A percentile compares a stretch with the other conserved stretches of the same genome.
phyloP scores from a whole-genome alignment of 2,329 filamentous ascomycete species.

The Fusarium pseudonygamai region DNA sequence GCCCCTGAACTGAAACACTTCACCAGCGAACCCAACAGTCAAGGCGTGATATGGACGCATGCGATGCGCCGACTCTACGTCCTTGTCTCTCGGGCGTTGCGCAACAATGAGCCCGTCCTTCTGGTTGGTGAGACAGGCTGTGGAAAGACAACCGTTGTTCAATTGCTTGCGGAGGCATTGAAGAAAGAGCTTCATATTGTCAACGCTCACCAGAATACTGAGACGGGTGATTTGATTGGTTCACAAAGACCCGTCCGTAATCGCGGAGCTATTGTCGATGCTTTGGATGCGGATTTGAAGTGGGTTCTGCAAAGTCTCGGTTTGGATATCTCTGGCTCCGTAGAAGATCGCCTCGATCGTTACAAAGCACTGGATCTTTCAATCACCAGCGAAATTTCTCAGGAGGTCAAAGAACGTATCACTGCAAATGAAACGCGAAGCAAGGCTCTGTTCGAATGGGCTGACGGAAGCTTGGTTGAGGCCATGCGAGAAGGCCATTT shows the following conservation, averaged over 20 bases:
- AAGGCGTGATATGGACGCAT: constrained; percentile 89
- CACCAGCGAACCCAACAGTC: constrained; percentile 57
- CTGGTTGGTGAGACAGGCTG: constrained; percentile 97
- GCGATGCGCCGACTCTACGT: constrained; percentile 94
- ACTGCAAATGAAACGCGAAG: constrained; percentile 65
- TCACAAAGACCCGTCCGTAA: constrained; percentile 93
- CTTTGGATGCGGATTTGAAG: constrained; percentile 70
- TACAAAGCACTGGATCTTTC: constrained; percentile 64
- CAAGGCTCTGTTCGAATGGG: constrained; percentile 95
- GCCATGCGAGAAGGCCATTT: constrained; percentile 91
- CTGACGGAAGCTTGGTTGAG: constrained; percentile 90
- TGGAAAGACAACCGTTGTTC: constrained; percentile 96
- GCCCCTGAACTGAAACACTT: constrained; percentile 66
- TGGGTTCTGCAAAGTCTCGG: constrained; percentile 55
- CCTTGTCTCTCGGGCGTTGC: constrained; percentile 85
- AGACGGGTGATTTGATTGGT: constrained; percentile 96
- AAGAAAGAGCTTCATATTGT: constrained; percentile 83
- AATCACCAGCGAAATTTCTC: constrained; percentile 58
- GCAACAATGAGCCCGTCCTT: constrained; percentile 92
- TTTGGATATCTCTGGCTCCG: constrained; percentile 51
- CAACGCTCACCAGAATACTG: constrained; percentile 98
- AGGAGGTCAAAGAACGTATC: constrained; percentile 58
- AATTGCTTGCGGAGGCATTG: constrained; percentile 86
- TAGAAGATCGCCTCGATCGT: constrained; percentile 65
- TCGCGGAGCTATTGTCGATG: constrained; percentile 74